A percentile compares a stretch with the other conserved stretches of the same genome.
Conservation (phyloP, 129 eudicot genomes). For the Arctium lappa region DNA sequence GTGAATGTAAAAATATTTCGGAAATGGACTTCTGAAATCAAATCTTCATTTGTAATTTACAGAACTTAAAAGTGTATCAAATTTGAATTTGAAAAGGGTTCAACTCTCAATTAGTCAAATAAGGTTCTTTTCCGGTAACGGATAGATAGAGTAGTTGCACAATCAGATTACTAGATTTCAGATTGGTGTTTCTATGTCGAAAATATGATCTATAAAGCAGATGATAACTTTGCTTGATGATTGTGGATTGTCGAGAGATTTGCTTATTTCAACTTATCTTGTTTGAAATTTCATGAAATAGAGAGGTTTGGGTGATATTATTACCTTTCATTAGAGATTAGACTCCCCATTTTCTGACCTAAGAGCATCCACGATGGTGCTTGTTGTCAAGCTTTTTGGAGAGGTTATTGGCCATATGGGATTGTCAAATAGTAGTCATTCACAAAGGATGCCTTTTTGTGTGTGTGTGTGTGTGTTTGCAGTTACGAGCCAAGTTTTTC, state of each 20-base stretch:
- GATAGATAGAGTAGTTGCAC: conserved; percentile 15
- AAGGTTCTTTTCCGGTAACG: background rate
- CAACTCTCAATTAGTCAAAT: background rate
- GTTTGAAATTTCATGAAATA: background rate
- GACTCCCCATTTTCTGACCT: background rate
- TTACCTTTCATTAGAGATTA: background rate
- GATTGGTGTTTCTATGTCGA: background rate
- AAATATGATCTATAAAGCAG: background rate
- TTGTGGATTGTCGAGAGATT: background rate
- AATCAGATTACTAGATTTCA: conserved; percentile 10
- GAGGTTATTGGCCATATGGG: background rate
- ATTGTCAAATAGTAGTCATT: background rate
- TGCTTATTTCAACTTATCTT: background rate
- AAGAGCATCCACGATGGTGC: background rate
- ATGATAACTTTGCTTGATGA: background rate
- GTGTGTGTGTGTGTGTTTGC: too few species aligned
- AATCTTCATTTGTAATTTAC: background rate
- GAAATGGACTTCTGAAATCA: background rate
- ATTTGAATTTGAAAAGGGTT: background rate
- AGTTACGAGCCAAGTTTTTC: too few species aligned
- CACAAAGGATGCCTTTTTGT: too few species aligned
- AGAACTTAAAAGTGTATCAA: background rate
- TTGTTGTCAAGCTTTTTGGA: background rate
- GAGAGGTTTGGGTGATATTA: background rate
- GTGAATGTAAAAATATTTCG: background rate